Percentiles rank a stretch among this genome's conserved stretches.
These are phyloP conservation scores for Naganishia vaughanmartiniae DNA, from an alignment of 768 basidiomycete species.

Conservation along the genomic window DNA sequence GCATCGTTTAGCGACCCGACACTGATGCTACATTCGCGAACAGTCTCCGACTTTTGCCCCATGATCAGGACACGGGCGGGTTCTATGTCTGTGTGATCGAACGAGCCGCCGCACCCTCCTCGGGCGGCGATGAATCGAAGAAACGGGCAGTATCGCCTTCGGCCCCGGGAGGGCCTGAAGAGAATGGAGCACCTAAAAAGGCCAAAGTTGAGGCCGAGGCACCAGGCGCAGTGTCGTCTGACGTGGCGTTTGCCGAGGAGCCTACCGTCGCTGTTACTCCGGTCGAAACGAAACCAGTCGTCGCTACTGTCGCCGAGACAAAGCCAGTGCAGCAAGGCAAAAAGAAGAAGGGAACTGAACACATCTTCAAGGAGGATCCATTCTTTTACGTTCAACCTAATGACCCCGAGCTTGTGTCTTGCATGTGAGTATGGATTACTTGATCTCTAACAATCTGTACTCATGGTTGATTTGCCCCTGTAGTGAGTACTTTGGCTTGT, in stretches of 20 bases:
- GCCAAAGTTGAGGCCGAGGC: slow-evolving; percentile 26
- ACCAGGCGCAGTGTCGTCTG: slow-evolving; percentile 25
- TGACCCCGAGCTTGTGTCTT: slow-evolving; percentile 67
- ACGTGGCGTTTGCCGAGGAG: slow-evolving; percentile 42
- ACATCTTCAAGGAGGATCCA: slow-evolving; percentile 79
- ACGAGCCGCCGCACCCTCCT: background rate
- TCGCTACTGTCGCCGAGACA: slow-evolving; percentile 34
- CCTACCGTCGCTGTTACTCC: slow-evolving; percentile 60
- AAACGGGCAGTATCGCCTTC: slow-evolving; percentile 46
- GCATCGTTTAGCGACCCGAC: background rate
- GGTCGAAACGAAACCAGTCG: too few species aligned
- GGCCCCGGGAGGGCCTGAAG: slow-evolving; percentile 18
- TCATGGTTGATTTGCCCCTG: background rate
- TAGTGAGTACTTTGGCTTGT: slow-evolving; percentile 72
- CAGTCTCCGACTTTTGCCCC: slow-evolving; percentile 87
- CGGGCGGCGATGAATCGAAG: slow-evolving; percentile 20
- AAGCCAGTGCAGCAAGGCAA: slow-evolving; percentile 26
- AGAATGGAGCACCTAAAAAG: slow-evolving; percentile 15
- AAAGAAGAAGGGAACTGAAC: slow-evolving; percentile 45
- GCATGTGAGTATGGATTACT: slow-evolving; percentile 61
- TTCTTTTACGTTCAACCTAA: slow-evolving; percentile 73
- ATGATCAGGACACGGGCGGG: slow-evolving; percentile 92
- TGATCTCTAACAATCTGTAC: background rate
- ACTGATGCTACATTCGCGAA: background rate
- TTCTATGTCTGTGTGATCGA: slow-evolving; percentile 91